Conservation (phyloP, 2,329 filamentous ascomycete species). For the Sporothrix inflata region DNA sequence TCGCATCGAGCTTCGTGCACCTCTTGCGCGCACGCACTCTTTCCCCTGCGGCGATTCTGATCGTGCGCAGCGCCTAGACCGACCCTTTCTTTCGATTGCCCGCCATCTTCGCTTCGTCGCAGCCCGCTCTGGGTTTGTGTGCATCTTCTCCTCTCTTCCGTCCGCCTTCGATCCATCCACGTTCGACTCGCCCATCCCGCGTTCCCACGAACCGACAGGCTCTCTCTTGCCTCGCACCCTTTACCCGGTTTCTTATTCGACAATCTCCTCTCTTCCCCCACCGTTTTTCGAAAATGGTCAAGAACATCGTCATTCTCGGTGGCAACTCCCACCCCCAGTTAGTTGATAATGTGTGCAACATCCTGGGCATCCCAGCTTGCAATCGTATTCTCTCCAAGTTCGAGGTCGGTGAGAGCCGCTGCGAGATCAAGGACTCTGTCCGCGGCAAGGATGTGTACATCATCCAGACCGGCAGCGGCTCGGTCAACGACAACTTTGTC, state of each 20-base stretch:
- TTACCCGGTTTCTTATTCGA: neutral
- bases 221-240: no score
- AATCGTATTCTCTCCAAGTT: conserved; percentile 89
- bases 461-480: conserved; percentile 89
- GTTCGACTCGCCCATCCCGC: conserved; percentile 12
- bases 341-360: conserved; percentile 82
- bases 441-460: conserved; percentile 99
- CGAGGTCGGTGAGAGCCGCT: conserved; percentile 89
- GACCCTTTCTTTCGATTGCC: neutral
- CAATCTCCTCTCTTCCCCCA: neutral
- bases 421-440: conserved; percentile 95
- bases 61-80: conserved; percentile 15
- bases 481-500: conserved; percentile 94
- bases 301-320: conserved; percentile 91
- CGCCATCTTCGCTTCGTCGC: neutral
- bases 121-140: conserved; percentile 7
- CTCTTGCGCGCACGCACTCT: conserved; percentile 17
- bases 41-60: neutral
- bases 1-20: conserved; percentile 8
- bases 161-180: neutral
- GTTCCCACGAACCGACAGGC: neutral
- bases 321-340: conserved; percentile 91
- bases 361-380: conserved; percentile 83
- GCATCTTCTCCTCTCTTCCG: neutral
- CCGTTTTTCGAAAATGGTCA: conserved; percentile 68